Evolutionary conservation across 192 early-diverging fungal species (phyloP), one percentile per base, ranked within the genome.

Genomic region (Rhizoclosmatium sp.): DNA sequence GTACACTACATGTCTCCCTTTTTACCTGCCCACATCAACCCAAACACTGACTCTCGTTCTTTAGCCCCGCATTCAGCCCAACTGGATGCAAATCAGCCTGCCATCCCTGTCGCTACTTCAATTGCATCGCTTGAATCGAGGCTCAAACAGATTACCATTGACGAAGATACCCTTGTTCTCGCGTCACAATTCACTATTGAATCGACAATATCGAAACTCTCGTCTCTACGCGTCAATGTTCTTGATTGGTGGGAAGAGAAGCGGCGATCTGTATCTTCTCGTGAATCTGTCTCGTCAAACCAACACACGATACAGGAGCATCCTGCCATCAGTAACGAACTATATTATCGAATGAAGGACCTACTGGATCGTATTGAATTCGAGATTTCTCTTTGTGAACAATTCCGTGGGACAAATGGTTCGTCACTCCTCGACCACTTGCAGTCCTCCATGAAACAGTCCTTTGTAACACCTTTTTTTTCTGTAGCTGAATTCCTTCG

Each of bases 321-420:
- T 31, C 31, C 31, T 31, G 31, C 31, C 31, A 31, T 31, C 31
- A 31, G 31, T 31, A 31, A 31, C 31, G 31, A 31, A 31, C 31
- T 31, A 31, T 23, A 62, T 40, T 21, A 62, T 7, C 60, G 60
- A 64, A 51, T 59, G 49, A 66, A 59, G 59, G 68, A 82, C 40
- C 60, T 85, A 44, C 65, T 85, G 61, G 72, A 72, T 39, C 46
- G 42, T 19, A 74, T 86, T 44, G 74, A 67, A 14, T 65, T 69
- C 16, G 82, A 82, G 59, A 82, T 82, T 39, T 39, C 76, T 4
- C 49, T 86, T 2, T 86, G 83, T 59, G 85, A 81, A 21, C 81
- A 86, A 75, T 86, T 86, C 77, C 78, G 80, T 47, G 75, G 80
- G 3, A 42, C 67, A 7, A 65, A 62, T 59, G 74, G 84, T 83